These are phyloP conservation scores for Maudiozyma bulderi DNA, from an alignment of 805 yeast genomes.

Conservation along the genomic window DNA sequence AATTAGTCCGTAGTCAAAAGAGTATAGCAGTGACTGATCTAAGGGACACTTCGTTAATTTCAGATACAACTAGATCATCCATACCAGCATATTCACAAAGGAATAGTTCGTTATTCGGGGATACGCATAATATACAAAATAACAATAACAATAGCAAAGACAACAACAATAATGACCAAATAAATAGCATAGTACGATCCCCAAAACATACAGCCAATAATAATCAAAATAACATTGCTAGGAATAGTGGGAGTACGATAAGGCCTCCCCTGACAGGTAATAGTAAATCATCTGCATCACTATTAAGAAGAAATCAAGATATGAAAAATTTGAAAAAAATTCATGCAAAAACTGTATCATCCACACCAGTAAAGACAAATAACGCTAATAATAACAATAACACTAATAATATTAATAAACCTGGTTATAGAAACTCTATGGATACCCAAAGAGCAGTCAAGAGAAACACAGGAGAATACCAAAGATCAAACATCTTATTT, in stretches of 20 bases:
- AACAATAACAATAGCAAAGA: not conserved
- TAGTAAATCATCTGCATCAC: not conserved
- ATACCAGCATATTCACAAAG: not conserved
- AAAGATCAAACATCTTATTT: slow-evolving; percentile 1
- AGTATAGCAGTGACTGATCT: not conserved
- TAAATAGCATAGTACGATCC: not conserved
- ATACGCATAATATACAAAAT: not conserved
- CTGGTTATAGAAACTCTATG: not conserved
- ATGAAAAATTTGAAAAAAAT: not conserved
- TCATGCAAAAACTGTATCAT: not conserved
- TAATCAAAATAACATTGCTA: too few relatives aligned
- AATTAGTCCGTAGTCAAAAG: not conserved
- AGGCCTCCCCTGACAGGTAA: not conserved
- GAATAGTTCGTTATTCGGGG: not conserved
- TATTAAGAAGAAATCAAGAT: not conserved
- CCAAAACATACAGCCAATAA: not conserved
- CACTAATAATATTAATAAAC: not conserved
- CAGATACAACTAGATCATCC: not conserved
- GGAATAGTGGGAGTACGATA: not conserved
- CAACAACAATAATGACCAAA: not conserved
- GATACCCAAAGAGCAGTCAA: not conserved
- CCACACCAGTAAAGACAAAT: not conserved
- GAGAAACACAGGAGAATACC: slow-evolving; percentile 1
- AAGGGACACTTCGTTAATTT: not conserved
- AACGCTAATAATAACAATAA: not conserved